These are phyloP conservation scores for Ophiocordyceps camponoti-floridani DNA, from an alignment of 2,329 filamentous ascomycete genomes.

Conservation along the genomic window DNA sequence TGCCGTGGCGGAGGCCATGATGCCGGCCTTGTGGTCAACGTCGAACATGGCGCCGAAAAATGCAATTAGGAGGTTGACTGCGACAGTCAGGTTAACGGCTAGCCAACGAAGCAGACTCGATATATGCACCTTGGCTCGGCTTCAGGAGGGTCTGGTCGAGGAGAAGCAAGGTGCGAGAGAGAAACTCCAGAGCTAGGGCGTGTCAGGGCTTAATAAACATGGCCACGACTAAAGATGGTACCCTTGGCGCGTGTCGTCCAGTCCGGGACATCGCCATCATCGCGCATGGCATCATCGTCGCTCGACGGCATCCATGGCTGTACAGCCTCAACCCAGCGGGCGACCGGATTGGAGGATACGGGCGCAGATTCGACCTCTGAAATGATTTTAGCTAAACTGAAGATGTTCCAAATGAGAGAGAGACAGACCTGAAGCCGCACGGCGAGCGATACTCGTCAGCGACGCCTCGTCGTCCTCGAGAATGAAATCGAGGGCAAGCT, in stretches of 20 bases:
- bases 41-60: conserved; percentile 43
- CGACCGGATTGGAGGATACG: conserved; percentile 25
- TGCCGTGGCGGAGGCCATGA: conserved; percentile 33
- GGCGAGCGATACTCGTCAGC: conserved; percentile 21
- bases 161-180: conserved; percentile 33
- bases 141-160: conserved; percentile 27
- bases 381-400: background rate
- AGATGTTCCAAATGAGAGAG: background rate
- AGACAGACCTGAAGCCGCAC: conserved; percentile 23
- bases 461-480: conserved; percentile 28
- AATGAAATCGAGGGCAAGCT: conserved; percentile 35
- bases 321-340: conserved; percentile 36
- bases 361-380: conserved; percentile 26
- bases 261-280: conserved; percentile 25
- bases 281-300: conserved; percentile 16
- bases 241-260: conserved; percentile 36
- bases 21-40: conserved; percentile 40
- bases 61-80: conserved; percentile 26
- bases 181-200: conserved; percentile 31
- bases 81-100: background rate
- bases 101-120: background rate
- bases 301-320: conserved; percentile 33
- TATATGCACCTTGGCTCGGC: conserved; percentile 26
- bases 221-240: conserved; percentile 5
- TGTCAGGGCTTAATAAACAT: background rate